Evolutionary conservation across 441 rosid species (phyloP).

Genomic region (Eutrema salsugineum): DNA sequence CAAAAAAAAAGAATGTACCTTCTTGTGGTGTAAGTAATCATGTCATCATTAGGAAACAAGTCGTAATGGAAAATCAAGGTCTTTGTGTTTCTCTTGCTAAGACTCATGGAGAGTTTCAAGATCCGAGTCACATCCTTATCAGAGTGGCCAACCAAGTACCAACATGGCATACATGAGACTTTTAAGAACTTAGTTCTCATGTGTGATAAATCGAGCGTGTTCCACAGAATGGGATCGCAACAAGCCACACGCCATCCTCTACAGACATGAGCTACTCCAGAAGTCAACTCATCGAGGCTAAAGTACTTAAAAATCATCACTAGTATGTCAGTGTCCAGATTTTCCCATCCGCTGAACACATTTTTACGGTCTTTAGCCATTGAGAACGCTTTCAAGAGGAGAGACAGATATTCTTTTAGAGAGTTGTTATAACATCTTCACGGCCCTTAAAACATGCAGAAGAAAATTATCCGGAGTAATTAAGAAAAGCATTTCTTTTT

Average conservation of each 20-base stretch:
- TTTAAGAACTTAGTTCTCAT: constrained; percentile 49
- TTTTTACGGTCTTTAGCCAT: no score
- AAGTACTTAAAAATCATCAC: constrained; percentile 48
- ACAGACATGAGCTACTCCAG: constrained; percentile 65
- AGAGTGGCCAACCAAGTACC: constrained; percentile 45
- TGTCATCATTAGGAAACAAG: constrained; percentile 50
- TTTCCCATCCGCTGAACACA: constrained; percentile 60
- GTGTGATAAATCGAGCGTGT: constrained; percentile 55
- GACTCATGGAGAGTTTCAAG: constrained; percentile 56
- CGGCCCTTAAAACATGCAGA: no score
- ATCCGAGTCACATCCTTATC: constrained; percentile 47
- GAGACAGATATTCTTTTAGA: no score
- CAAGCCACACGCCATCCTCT: constrained; percentile 65
- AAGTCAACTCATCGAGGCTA: constrained; percentile 42
- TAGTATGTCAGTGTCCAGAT: constrained; percentile 55
- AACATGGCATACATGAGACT: constrained; percentile 50
- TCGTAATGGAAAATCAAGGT: constrained; percentile 59
- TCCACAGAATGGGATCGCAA: constrained; percentile 69
- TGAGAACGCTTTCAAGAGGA: not conserved
- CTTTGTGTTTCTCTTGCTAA: constrained; percentile 53
- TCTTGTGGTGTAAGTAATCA: constrained; percentile 58
- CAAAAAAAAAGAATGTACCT: constrained; percentile 41
- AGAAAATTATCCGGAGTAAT: no score
- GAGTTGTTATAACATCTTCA: not conserved
- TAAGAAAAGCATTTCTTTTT: no score